Conservation (phyloP, 1,284 basidiomycete species). For the Xerocomus amazonicus region DNA sequence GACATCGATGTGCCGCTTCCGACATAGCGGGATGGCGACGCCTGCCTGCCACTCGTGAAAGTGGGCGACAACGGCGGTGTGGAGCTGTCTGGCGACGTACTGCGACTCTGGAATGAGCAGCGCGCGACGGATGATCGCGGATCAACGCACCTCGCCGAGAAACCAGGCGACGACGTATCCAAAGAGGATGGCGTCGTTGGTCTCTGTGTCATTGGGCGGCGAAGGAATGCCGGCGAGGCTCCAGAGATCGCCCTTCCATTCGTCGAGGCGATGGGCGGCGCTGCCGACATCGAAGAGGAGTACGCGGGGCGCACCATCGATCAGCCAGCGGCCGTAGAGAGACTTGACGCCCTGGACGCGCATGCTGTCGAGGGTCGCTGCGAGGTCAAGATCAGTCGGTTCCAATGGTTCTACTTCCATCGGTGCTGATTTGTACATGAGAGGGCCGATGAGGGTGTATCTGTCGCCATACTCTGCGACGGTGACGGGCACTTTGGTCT, state of each 20-base stretch:
- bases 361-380: constrained; percentile 73
- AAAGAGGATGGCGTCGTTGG: constrained; percentile 98
- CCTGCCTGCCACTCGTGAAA: constrained; percentile 99
- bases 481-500: constrained; percentile 98
- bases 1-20: constrained; percentile 95
- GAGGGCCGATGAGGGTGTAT: constrained; percentile 91
- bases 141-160: constrained; percentile 80
- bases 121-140: constrained; percentile 9
- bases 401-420: constrained; percentile 98
- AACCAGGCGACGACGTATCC: constrained; percentile 99
- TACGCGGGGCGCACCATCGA: constrained; percentile 92
- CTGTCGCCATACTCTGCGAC: constrained; percentile 90
- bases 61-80: constrained; percentile 89
- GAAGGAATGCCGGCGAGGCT: constrained; percentile 96
- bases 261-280: constrained; percentile 85
- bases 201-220: constrained; percentile 94
- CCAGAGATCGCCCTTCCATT: constrained; percentile 99
- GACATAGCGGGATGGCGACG: constrained; percentile 91
- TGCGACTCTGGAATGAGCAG: constrained; percentile 29
- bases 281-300: constrained; percentile 94
- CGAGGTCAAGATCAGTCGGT: constrained; percentile 71
- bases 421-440: constrained; percentile 96
- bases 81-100: constrained; percentile 78
- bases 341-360: constrained; percentile 86
- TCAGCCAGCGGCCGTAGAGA: constrained; percentile 96